Evolutionary conservation across 805 yeast species (phyloP), one percentile per base, ranked within the genome.

Genomic region (Candida maesae): DNA sequence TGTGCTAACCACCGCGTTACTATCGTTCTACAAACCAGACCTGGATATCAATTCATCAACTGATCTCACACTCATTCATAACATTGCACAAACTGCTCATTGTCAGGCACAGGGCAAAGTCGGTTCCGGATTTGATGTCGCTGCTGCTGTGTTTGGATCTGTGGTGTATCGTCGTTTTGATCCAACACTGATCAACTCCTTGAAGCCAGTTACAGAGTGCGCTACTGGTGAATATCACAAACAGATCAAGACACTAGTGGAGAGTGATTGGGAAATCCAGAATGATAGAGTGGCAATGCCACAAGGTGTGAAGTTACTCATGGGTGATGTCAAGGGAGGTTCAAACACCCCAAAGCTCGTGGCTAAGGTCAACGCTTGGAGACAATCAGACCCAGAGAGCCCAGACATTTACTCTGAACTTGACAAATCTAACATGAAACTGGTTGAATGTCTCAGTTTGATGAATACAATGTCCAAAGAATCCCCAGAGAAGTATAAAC

Each of bases 101-200:
- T 90, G 96, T 60, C 73, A 78, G 42, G 98, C 99, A 3, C 99
- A 93, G 61, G 86, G 87, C 24, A 93, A 93, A 61, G 81, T 93
- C 19, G 99, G 99, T 0, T 88, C 96, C 3, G 99, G 99, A 0
- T 93, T 93, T 62, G 99, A 93, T 59, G 95, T 93, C 31, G 98
- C 96, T 0, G 82, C 97, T 19, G 99, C 99, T 0, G 82, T 86
- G 0, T 91, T 73, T 61, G 99, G 99, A 2, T 84, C 96, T 0
- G 83, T 90, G 34, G 71, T 80, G 6, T 93, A 93, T 61, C 71
- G 76, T 33, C 69, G 99, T 45, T 93, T 93, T 55, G 65, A 70
- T 3, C 86, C 95, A 0, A 60, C 51, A 6, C 45, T 77, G 26
- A 74, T 78, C 36, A 64, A 63, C 25, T 56, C 51, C 21, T 56